Conservation (phyloP, 2,329 filamentous ascomycete genomes). For the Fusarium sp. region DNA sequence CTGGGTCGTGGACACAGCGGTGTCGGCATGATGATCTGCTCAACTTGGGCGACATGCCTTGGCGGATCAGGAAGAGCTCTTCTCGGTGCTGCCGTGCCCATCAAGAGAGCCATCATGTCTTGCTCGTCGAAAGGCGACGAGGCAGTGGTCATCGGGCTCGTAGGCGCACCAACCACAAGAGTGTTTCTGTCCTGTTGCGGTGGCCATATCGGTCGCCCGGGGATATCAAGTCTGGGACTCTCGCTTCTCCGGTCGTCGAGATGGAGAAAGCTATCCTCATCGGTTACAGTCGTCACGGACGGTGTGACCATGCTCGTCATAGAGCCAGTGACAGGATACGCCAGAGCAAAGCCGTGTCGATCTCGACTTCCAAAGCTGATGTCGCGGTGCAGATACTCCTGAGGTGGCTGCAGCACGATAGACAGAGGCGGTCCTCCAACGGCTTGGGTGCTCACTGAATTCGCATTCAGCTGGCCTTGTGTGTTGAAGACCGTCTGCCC, state of each 20-base stretch:
- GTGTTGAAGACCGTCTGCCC: constrained; percentile 16
- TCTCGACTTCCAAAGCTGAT: constrained; percentile 20
- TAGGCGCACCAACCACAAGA: neutral
- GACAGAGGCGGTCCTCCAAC: constrained; percentile 33
- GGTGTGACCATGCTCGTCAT: constrained; percentile 41
- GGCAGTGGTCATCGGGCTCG: constrained; percentile 37
- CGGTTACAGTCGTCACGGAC: constrained; percentile 32
- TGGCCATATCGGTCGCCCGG: neutral
- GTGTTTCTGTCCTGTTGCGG: constrained; percentile 26
- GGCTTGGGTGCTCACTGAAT: constrained; percentile 39
- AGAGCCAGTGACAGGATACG: constrained; percentile 37
- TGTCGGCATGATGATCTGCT: constrained; percentile 42
- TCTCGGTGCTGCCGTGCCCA: constrained; percentile 35
- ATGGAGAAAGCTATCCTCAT: constrained; percentile 28
- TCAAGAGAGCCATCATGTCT: constrained; percentile 47
- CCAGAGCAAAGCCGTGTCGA: constrained; percentile 28
- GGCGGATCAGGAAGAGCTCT: constrained; percentile 47
- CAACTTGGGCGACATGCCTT: constrained; percentile 38
- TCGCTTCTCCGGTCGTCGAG: constrained; percentile 10
- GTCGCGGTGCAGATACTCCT: constrained; percentile 19
- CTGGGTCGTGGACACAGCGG: constrained; percentile 43
- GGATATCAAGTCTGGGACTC: constrained; percentile 19
- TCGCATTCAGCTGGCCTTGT: constrained; percentile 31
- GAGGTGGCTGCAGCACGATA: constrained; percentile 32
- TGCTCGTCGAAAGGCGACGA: constrained; percentile 49